Evolutionary conservation across 176 grass and related monocot species (phyloP), one percentile per base, ranked within the genome.

Genomic region (Eleusine coracana): DNA sequence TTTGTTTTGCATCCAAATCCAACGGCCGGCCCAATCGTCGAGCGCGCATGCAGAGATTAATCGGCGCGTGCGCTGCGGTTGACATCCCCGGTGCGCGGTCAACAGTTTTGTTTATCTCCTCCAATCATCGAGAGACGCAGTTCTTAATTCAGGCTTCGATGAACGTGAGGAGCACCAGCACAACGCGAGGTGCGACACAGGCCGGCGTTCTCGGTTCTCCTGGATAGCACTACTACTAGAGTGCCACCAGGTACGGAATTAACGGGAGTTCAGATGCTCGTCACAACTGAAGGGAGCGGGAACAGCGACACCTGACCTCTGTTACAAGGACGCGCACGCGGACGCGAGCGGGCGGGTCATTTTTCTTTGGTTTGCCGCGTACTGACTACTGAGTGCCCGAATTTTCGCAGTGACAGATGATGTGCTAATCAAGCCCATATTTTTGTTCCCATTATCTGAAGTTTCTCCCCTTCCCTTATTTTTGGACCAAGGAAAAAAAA

Each of bases 81-180:
- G 31, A 34, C 31, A 34, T 34, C 31, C 31, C 31, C 31, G 2
- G 31, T 2, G 21, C n/a, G 71, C 38, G 17, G 8, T 66, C 40
- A 56, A 65, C 21, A 10, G 41, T 83, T 77, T 82, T 42, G 23
- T 77, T 71, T 20, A 1, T 41, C 38, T 66, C 13, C 20, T 44
- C 18, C 38, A 37, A 21, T 46, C 61, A 77, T 64, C 39, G 23
- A 44, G n/a, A 20, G 1, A 25, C 34, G 52, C 52, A 34, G 56
- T 44, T 40, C n/a, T 9, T 41, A 31, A 7, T n/a, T 28, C 64
- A 17, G 54, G 37, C 38, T 48, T 52, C 20, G 28, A 42, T 14
- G 56, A 66, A 71, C 86, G 86, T 88, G 80, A 72, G 14, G 56
- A 49, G 86, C 86, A 88, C 80, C n/a, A 59, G 20, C 17, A 12